Conservation (phyloP, 2,329 filamentous ascomycete genomes). For the Cercospora beticola region DNA sequence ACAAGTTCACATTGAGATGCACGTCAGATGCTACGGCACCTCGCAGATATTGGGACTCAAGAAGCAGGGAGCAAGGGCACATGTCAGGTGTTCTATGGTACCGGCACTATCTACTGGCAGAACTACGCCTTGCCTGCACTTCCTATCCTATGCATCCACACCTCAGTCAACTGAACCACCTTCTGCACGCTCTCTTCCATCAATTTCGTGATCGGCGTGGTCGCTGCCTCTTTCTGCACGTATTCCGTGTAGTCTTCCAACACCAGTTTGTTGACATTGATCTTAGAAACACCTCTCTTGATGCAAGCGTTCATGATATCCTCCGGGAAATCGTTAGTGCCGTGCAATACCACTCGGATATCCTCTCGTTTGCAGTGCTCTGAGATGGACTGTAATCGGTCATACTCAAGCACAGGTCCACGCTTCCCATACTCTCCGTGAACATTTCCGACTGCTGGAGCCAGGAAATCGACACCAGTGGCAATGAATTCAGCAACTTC, state of each 20-base stretch:
- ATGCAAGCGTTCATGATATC: slow-evolving; percentile 56
- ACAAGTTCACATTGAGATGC: neutral
- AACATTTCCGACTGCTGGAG: slow-evolving; percentile 37
- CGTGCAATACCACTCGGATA: slow-evolving; percentile 56
- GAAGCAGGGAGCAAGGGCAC: neutral
- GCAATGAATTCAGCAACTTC: slow-evolving; percentile 35
- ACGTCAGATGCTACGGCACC: neutral
- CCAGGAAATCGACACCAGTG: slow-evolving; percentile 36
- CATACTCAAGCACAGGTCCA: slow-evolving; percentile 37
- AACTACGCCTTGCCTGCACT: slow-evolving; percentile 24
- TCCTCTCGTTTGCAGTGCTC: slow-evolving; percentile 37
- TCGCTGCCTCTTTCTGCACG: slow-evolving; percentile 26
- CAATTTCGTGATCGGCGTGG: slow-evolving; percentile 24
- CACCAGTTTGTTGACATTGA: slow-evolving; percentile 57
- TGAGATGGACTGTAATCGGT: slow-evolving; percentile 40
- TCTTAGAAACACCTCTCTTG: slow-evolving; percentile 52
- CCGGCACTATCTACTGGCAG: neutral
- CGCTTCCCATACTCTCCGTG: slow-evolving; percentile 36
- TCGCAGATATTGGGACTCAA: neutral
- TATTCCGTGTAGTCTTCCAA: slow-evolving; percentile 45
- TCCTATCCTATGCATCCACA: slow-evolving; percentile 28
- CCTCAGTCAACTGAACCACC: slow-evolving; percentile 23
- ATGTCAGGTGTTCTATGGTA: neutral
- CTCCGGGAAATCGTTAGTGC: slow-evolving; percentile 56
- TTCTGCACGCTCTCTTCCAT: slow-evolving; percentile 30